Evolutionary conservation across 805 yeast species (phyloP).

Genomic region (Kluyveromyces starmeri): DNA sequence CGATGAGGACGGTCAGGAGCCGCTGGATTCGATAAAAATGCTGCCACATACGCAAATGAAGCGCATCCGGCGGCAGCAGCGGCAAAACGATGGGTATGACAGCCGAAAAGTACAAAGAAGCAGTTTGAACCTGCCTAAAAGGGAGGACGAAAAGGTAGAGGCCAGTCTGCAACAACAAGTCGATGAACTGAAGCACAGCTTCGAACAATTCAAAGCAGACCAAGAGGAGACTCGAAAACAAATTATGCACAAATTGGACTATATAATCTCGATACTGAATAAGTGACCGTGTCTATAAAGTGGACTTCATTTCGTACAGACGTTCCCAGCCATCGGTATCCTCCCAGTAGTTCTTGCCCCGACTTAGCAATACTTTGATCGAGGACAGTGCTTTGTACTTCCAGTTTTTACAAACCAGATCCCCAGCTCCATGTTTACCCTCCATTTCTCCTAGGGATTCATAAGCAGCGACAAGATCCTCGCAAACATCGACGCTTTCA

Average conservation of each 20-base stretch:
- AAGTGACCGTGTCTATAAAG: neutral
- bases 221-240: conserved; percentile 11
- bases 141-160: no score
- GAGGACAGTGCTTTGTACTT: conserved; percentile 69
- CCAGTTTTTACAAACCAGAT: conserved; percentile 89
- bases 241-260: conserved; percentile 11
- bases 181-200: neutral
- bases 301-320: conserved; percentile 34
- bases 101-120: no score
- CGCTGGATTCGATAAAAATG: conserved; percentile 9
- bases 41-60: conserved; percentile 11
- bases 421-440: conserved; percentile 72
- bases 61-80: conserved; percentile 5
- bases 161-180: conserved; percentile 1
- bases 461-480: conserved; percentile 76
- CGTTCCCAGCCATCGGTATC: conserved; percentile 69
- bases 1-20: conserved; percentile 3
- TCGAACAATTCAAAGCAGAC: conserved; percentile 4
- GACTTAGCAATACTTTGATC: conserved; percentile 65
- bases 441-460: conserved; percentile 79
- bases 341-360: conserved; percentile 75
- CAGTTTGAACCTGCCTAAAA: no score
- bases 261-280: conserved; percentile 6
- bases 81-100: neutral
- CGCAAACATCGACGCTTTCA: conserved; percentile 69